A percentile compares a stretch with the other conserved stretches of the same genome.
phyloP scores from a whole-genome alignment of 2,329 filamentous ascomycete genomes.

The Colletotrichum abscissum region DNA sequence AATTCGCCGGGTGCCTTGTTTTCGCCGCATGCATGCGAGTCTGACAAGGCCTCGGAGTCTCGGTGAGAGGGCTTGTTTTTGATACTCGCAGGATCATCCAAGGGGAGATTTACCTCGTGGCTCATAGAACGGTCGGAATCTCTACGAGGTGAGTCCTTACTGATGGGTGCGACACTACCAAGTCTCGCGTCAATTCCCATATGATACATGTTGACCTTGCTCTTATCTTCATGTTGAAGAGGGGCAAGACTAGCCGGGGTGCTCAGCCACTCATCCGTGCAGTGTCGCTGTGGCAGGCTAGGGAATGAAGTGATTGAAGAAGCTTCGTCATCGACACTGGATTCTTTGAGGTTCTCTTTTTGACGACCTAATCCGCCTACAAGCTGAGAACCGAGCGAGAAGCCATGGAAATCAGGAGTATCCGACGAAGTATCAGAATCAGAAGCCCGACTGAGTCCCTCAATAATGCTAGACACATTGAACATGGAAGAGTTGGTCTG shows the following conservation, averaged over 20 bases:
- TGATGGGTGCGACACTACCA: conserved; percentile 27
- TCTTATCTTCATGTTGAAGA: not conserved
- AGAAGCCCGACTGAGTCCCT: not conserved
- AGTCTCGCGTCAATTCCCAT: conserved; percentile 46
- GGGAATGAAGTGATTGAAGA: conserved; percentile 47
- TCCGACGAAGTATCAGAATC: not conserved
- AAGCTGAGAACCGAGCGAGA: not conserved
- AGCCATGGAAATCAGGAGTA: not conserved
- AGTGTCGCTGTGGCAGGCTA: conserved; percentile 44
- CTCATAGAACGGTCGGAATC: conserved; percentile 33
- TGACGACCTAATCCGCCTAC: not conserved
- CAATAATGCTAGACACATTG: not conserved
- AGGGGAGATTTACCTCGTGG: conserved; percentile 38
- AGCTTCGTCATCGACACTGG: not conserved
- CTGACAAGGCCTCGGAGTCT: not conserved
- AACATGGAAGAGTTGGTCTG: not conserved
- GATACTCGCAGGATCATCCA: not conserved
- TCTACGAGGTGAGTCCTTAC: conserved; percentile 32
- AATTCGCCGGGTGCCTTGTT: not conserved
- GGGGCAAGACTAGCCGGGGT: conserved; percentile 36
- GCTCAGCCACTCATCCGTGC: conserved; percentile 47
- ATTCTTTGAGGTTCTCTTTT: not conserved
- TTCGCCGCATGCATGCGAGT: not conserved
- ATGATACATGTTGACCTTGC: conserved; percentile 39
- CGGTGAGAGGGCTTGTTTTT: not conserved